These are phyloP conservation scores for Catharanthus roseus DNA, from an alignment of 257 asterid genomes.

Conservation along the genomic window DNA sequence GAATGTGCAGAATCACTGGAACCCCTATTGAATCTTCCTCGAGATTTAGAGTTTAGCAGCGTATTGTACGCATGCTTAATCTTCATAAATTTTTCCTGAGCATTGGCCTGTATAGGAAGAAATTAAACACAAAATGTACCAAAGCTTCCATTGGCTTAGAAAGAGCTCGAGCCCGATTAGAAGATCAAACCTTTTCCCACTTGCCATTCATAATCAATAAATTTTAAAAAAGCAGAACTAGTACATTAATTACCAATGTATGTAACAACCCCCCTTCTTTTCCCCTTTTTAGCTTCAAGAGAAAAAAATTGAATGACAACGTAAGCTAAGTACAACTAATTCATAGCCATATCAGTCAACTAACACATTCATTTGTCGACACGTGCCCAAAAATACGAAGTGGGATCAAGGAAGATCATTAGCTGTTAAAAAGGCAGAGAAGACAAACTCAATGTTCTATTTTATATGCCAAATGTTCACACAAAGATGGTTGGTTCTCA, in stretches of 20 bases:
- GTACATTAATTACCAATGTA: too few relatives aligned
- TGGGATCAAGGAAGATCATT: not conserved
- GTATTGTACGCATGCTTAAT: conserved; percentile 91
- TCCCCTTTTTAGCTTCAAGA: too few relatives aligned
- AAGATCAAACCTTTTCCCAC: not conserved
- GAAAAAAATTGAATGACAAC: too few relatives aligned
- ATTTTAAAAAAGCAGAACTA: not conserved
- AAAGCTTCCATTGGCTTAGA: not conserved
- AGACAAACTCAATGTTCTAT: too few relatives aligned
- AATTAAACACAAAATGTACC: not conserved
- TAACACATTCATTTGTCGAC: not conserved
- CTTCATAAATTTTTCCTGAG: conserved; percentile 87
- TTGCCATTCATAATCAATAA: not conserved
- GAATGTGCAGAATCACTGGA: conserved; percentile 49
- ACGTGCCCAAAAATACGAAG: not conserved
- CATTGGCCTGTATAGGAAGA: conserved; percentile 43
- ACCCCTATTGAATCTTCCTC: conserved; percentile 46
- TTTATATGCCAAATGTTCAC: not conserved
- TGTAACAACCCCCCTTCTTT: too few relatives aligned
- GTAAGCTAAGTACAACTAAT: not conserved
- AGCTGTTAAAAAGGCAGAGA: not conserved
- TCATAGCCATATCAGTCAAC: not conserved
- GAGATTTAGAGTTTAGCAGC: conserved; percentile 59
- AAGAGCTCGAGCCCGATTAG: not conserved
- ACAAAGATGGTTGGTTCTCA: too few relatives aligned